Base-by-base conservation (phyloP, 305 asterid genomes). In the Caryopteris hybrid region DNA sequence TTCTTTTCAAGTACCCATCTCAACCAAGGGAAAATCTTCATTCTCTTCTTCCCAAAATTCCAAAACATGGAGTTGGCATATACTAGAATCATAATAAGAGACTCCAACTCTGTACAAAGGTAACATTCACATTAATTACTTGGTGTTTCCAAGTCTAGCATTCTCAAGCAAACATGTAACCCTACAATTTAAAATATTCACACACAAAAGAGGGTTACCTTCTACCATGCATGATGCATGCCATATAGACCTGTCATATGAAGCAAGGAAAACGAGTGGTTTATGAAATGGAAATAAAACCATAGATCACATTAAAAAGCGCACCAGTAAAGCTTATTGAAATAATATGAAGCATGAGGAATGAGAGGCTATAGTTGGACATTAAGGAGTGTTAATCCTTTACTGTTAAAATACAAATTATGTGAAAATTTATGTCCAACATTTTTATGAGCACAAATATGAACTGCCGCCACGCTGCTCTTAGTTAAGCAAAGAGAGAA, bases 41-140 rank as follows among this genome's bases (percentile, higher is more conserved):
- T 55, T 77, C 58, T 79, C 91, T 76, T 90, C 96, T 77, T 92
- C 98, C 95, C 91, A 92, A 29, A 90, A 80, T 81, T 90, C 98
- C 81, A 90, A 70, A 73, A 92, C 97, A 54, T 80, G 72, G 67
- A 92, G 96, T 66, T 88, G 95, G 64, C 93, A 80, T 47, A 76
- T 71, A 66, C 81, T 80, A 69, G 95, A 75, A 81, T 93, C 96
- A 59, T 85, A 93, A 74, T 87, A 86, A 66, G 97, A 88, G 76
- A 93, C 84, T 58, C 97, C 99, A 71, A 90, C 86, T 77, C 97
- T 93, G 96, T 62, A 52, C 39, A 70, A 75, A 70, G 64, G 47
- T 38, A 34, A 54, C 29, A 55, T 56, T 75, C 50, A 51, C 47
- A 51, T 72, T 36, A 64, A 52, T 29, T 8, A 73, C 31, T 61